Base-by-base conservation (phyloP, 129 eudicot genomes). In the Tagetes patula region DNA sequence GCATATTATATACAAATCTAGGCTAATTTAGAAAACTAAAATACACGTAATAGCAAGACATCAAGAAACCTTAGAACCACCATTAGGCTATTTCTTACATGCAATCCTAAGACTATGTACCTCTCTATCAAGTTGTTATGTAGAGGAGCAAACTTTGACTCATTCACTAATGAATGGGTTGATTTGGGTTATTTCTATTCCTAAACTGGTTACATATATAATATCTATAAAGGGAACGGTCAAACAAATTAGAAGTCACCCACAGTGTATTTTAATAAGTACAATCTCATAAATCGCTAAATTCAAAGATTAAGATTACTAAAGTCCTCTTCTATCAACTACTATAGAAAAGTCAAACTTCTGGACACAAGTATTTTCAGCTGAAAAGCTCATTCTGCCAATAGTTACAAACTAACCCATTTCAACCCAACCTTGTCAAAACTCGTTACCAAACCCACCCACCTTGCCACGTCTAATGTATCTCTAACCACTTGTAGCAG, bases 401-500 rank as follows among this genome's bases (percentile, higher is more conserved):
- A 5, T 33, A 31, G 6, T 32, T 8, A 31, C 9, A 59, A 9
- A 32, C 40, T 59, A 14, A 59, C 40, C 39, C 65, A 8, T 59
- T 59, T 33, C 14, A 37, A 62, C 67, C 68, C 47, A 39, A 63
- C 5, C 68, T 39, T n/a, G 33, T 38, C 32, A 63, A 39, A 2
- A 2, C 47, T 0, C 0, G 27, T 62, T 13, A n/a, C 67, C 67
- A 2, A 37, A 37, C 67, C 32, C 10, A 12, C 67, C 31, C 45
- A 62, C 63, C 63, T 31, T 31, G 63, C 38, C 12, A 32, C 46
- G 9, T 63, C 31, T 38, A 63, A 61, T 0, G 11, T 38, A 63
- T 9, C 37, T 63, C 47, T 63, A 63, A 63, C 46, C 46, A 1
- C 67, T 37, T 62, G 46, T 62, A 62, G 47, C 10, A 62, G 67